phyloP scores from a whole-genome alignment of 371 early-diverging fungal genomes.

The Rozella allomycis region DNA sequence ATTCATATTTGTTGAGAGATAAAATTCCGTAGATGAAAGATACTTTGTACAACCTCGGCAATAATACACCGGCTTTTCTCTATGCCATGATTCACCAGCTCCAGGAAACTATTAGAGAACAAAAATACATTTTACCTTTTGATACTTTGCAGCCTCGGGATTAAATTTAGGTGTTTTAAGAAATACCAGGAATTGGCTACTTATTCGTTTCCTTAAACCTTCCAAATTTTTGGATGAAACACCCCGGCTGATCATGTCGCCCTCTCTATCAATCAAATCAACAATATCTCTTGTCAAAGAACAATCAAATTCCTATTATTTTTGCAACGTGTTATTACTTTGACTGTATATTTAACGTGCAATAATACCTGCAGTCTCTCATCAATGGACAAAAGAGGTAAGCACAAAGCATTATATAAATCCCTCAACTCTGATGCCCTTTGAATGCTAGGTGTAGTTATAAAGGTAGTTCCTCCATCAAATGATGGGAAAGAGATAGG shows the following conservation, averaged over 20 bases:
- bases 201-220: slow-evolving; percentile 21
- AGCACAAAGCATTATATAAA: slow-evolving; percentile 19
- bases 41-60: slow-evolving; percentile 8
- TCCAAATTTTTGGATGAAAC: slow-evolving; percentile 16
- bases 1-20: slow-evolving; percentile 19
- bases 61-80: slow-evolving; percentile 1
- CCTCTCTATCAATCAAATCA: slow-evolving; percentile 29
- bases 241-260: slow-evolving; percentile 23
- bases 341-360: slow-evolving; percentile 29
- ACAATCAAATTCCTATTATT: slow-evolving; percentile 23
- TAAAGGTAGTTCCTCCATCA: slow-evolving; percentile 4
- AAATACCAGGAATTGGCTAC: slow-evolving; percentile 23
- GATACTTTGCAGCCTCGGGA: slow-evolving; percentile 17
- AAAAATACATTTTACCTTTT: slow-evolving; percentile 7
- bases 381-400: slow-evolving; percentile 13
- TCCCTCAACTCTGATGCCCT: slow-evolving; percentile 25
- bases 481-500: slow-evolving; percentile 16
- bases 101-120: background rate
- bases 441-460: slow-evolving; percentile 25
- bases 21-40: slow-evolving; percentile 21
- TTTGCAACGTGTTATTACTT: slow-evolving; percentile 9
- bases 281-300: slow-evolving; percentile 22
- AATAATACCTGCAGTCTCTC: slow-evolving; percentile 23
- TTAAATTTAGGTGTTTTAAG: slow-evolving; percentile 32
- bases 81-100: background rate